A percentile compares a stretch with the other conserved stretches of the same genome.
Conservation (phyloP, 768 basidiomycete genomes). For the Amanita thiersii region DNA sequence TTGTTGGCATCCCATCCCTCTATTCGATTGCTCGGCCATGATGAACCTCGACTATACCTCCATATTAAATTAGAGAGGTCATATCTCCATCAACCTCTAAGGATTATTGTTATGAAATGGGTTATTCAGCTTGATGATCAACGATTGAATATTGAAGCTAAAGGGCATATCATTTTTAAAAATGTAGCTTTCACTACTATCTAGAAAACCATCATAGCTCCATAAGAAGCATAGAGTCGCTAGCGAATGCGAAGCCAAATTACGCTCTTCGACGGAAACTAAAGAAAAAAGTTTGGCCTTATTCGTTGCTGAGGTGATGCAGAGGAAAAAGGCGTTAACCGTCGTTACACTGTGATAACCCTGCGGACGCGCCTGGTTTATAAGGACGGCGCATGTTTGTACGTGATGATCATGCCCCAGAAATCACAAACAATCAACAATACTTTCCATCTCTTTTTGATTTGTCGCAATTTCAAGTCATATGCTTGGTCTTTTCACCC, state of each 20-base stretch:
- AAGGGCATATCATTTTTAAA: conserved; percentile 2
- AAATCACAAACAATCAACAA: too few relatives aligned
- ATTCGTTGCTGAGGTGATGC: not conserved
- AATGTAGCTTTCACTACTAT: conserved; percentile 66
- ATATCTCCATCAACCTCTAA: not conserved
- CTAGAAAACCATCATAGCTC: conserved; percentile 66
- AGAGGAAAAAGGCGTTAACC: not conserved
- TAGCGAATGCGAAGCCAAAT: conserved; percentile 66
- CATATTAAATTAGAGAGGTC: not conserved
- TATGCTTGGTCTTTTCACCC: too few relatives aligned
- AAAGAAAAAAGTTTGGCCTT: not conserved
- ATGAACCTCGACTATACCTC: not conserved
- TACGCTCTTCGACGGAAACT: conserved; percentile 40
- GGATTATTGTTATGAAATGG: not conserved
- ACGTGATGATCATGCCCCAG: too few relatives aligned
- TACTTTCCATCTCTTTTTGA: too few relatives aligned
- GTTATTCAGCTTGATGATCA: too few relatives aligned
- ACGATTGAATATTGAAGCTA: too few relatives aligned
- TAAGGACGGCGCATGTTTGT: not conserved
- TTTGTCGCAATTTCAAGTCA: too few relatives aligned
- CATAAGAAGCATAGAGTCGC: conserved; percentile 50
- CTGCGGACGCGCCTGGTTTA: not conserved
- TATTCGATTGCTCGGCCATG: not conserved
- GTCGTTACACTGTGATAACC: not conserved
- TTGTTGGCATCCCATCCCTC: conserved; percentile 1